These are phyloP conservation scores for Malassezia brasiliensis DNA, from an alignment of 1,284 basidiomycete genomes.

Conservation along the genomic window DNA sequence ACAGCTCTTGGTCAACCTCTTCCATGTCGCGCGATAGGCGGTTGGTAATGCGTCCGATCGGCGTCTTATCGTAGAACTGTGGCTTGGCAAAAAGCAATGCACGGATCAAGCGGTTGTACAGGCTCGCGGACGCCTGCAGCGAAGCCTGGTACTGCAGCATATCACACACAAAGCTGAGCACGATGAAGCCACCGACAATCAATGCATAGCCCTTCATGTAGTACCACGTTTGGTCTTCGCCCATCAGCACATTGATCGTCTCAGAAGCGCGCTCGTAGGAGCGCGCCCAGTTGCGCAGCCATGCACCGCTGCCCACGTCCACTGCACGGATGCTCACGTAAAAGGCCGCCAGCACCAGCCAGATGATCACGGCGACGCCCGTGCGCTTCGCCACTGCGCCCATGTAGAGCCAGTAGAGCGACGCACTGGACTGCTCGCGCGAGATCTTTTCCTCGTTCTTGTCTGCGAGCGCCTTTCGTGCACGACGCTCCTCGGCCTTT, in stretches of 20 bases:
- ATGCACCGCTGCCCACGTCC: slow-evolving; percentile 38
- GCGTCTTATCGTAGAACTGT: slow-evolving; percentile 44
- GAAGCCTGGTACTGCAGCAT: slow-evolving; percentile 31
- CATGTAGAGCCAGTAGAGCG: slow-evolving; percentile 40
- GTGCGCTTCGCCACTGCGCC: slow-evolving; percentile 23
- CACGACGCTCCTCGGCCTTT: slow-evolving; percentile 20
- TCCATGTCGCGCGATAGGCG: slow-evolving; percentile 45
- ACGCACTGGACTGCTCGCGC: slow-evolving; percentile 31
- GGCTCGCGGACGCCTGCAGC: slow-evolving; percentile 29
- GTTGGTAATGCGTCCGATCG: slow-evolving; percentile 46
- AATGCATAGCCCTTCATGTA: slow-evolving; percentile 37
- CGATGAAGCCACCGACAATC: slow-evolving; percentile 31
- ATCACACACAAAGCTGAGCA: slow-evolving; percentile 32
- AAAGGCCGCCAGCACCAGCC: slow-evolving; percentile 27
- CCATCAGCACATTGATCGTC: neutral
- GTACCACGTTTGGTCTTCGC: slow-evolving; percentile 30
- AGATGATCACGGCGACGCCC: slow-evolving; percentile 24
- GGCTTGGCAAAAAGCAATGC: slow-evolving; percentile 68
- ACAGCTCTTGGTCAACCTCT: slow-evolving; percentile 47
- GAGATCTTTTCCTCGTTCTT: slow-evolving; percentile 42
- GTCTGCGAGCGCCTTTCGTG: slow-evolving; percentile 20
- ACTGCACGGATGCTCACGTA: slow-evolving; percentile 30
- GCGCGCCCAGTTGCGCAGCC: slow-evolving; percentile 43
- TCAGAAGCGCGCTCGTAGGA: slow-evolving; percentile 30
- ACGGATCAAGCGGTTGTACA: slow-evolving; percentile 58